Percentiles rank a stretch among this genome's conserved stretches.
Evolutionary conservation across 345 rosid genomes (phyloP).

Genomic region (Dovyalis caffra): DNA sequence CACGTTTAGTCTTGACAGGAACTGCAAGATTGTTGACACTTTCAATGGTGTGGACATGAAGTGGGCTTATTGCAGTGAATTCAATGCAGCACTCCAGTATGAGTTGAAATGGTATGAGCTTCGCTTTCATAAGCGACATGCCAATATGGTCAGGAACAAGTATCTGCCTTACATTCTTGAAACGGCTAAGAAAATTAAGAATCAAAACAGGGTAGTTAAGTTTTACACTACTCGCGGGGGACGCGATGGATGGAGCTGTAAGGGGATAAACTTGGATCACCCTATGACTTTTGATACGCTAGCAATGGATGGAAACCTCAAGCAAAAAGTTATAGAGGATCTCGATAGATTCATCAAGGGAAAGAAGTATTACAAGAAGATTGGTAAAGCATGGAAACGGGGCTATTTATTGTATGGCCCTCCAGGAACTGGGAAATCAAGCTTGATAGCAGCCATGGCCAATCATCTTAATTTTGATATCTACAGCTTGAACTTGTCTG

Average conservation of each 20-base stretch:
- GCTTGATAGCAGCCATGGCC: conserved; percentile 48
- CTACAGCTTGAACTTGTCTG: conserved; percentile 34
- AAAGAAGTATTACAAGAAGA: conserved; percentile 29
- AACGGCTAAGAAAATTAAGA: conserved; percentile 32
- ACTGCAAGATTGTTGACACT: conserved; percentile 32
- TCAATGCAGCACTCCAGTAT: background rate
- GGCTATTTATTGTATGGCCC: conserved; percentile 42
- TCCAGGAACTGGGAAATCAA: conserved; percentile 44
- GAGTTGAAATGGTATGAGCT: conserved; percentile 43
- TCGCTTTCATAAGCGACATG: conserved; percentile 26
- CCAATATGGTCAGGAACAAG: conserved; percentile 23
- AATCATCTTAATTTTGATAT: conserved; percentile 41
- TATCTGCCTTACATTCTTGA: conserved; percentile 37
- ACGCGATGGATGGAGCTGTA: conserved; percentile 31
- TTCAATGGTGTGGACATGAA: conserved; percentile 33
- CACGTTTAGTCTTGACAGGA: conserved; percentile 29
- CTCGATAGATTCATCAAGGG: conserved; percentile 32
- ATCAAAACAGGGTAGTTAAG: conserved; percentile 27
- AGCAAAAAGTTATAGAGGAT: conserved; percentile 26
- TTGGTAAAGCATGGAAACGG: conserved; percentile 38
- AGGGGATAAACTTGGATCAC: conserved; percentile 31
- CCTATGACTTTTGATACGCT: conserved; percentile 43
- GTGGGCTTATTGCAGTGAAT: conserved; percentile 31
- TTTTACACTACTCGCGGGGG: conserved; percentile 24
- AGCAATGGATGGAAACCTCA: conserved; percentile 43